A percentile compares a stretch with the other conserved stretches of the same genome.
These are phyloP conservation scores for Nicotiana obtusifolia DNA, from an alignment of 257 asterid species.

Conservation along the genomic window DNA sequence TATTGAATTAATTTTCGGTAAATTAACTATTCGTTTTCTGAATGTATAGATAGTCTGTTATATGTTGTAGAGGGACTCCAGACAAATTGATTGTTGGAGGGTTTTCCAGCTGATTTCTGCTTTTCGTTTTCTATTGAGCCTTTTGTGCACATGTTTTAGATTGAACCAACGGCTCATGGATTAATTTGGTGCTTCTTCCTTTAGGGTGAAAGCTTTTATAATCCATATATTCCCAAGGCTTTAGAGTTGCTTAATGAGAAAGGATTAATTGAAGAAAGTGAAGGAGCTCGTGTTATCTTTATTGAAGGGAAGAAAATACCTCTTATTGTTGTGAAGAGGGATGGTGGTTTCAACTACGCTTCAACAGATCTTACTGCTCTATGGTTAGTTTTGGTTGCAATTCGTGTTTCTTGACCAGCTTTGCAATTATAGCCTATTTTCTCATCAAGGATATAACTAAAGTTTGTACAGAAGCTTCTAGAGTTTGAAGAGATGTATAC, in stretches of 20 bases:
- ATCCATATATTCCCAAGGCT: conserved; percentile 66
- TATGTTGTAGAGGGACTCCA: not conserved
- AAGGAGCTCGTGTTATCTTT: conserved; percentile 93
- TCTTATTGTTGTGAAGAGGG: conserved; percentile 85
- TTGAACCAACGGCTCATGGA: not conserved
- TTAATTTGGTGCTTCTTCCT: not conserved
- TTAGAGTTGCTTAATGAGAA: conserved; percentile 47
- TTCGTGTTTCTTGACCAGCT: not conserved
- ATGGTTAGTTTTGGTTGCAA: conserved; percentile 48
- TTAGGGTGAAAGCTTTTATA: conserved; percentile 97
- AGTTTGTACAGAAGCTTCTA: not conserved
- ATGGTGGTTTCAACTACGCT: conserved; percentile 94
- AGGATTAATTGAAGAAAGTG: conserved; percentile 78
- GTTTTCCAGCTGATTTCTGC: not conserved
- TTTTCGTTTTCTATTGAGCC: not conserved
- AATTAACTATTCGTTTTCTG: not conserved
- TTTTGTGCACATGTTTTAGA: not conserved
- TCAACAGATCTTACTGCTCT: conserved; percentile 91
- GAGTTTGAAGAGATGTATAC: not conserved
- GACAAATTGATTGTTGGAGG: not conserved
- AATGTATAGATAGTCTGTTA: not conserved
- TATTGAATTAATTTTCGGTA: not conserved
- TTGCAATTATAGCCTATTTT: not conserved
- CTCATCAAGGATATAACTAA: not conserved
- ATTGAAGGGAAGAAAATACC: conserved; percentile 77